Evolutionary conservation across 1,284 basidiomycete genomes (phyloP).

Genomic region (Acaromyces ingoldii): DNA sequence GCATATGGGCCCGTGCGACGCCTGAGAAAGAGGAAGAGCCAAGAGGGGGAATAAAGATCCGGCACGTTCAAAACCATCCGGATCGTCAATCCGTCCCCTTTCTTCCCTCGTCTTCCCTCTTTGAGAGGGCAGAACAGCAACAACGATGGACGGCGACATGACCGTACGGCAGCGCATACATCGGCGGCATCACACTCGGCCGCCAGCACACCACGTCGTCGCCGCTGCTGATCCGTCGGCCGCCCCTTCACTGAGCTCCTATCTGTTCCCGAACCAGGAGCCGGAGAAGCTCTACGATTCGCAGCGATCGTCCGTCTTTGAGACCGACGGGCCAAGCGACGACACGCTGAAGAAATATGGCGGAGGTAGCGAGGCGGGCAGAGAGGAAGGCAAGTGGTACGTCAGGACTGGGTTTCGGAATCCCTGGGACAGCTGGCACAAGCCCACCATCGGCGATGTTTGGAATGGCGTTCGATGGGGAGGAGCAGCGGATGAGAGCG

Average conservation of each 20-base stretch:
- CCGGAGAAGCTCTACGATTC: not conserved
- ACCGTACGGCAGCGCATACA: slow-evolving; percentile 2
- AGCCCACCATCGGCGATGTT: slow-evolving; percentile 28
- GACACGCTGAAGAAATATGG: not conserved
- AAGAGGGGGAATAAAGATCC: too few relatives aligned
- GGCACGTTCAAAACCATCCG: too few relatives aligned
- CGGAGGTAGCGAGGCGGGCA: not conserved
- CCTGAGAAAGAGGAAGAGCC: too few relatives aligned
- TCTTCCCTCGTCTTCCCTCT: too few relatives aligned
- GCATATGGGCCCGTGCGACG: too few relatives aligned
- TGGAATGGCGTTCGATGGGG: slow-evolving; percentile 41
- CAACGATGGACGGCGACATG: too few relatives aligned
- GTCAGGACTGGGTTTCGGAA: slow-evolving; percentile 36
- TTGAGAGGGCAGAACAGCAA: too few relatives aligned
- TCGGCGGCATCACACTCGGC: slow-evolving; percentile 4
- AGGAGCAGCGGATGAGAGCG: slow-evolving; percentile 19
- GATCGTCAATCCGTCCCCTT: too few relatives aligned
- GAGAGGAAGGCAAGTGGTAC: not conserved
- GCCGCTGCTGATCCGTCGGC: not conserved
- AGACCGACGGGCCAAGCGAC: not conserved
- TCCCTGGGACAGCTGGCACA: slow-evolving; percentile 43
- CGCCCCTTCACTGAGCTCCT: not conserved
- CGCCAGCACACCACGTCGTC: slow-evolving; percentile 16
- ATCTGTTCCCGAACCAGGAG: not conserved
- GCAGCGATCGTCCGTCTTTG: not conserved